Evolutionary conservation across 75 land plant genomes (phyloP).

Genomic region (Ceratopteris richardii): DNA sequence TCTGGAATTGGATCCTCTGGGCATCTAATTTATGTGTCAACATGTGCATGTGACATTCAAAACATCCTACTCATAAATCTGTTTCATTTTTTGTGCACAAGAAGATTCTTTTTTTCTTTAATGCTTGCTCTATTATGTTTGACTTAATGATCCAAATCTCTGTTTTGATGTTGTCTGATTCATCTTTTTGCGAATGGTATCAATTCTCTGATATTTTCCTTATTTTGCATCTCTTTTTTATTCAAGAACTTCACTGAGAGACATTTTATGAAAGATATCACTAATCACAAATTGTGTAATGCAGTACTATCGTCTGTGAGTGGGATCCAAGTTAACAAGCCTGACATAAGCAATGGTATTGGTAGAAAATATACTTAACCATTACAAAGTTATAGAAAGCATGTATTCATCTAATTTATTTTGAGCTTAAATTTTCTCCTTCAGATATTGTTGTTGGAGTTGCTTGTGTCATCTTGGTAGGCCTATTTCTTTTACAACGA

Average conservation of each 20-base stretch:
- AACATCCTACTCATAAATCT: too few relatives aligned
- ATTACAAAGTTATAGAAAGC: neutral
- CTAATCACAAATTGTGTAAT: neutral
- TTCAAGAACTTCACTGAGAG: too few relatives aligned
- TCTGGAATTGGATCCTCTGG: too few relatives aligned
- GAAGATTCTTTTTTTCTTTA: too few relatives aligned
- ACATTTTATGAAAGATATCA: too few relatives aligned
- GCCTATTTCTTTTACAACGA: constrained; percentile 46
- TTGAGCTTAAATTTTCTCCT: neutral
- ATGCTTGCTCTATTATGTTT: constrained; percentile 44
- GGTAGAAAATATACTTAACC: constrained; percentile 10
- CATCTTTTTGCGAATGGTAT: too few relatives aligned
- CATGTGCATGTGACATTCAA: too few relatives aligned
- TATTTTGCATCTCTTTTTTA: too few relatives aligned
- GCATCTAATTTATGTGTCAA: too few relatives aligned
- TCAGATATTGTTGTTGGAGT: constrained; percentile 46
- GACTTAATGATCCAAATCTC: constrained; percentile 68
- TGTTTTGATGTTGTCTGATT: constrained; percentile 79
- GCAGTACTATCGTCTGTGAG: constrained; percentile 80
- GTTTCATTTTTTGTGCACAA: too few relatives aligned
- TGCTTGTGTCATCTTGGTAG: constrained; percentile 46
- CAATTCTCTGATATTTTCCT: too few relatives aligned
- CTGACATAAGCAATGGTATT: constrained; percentile 35
- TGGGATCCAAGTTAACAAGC: constrained; percentile 59
- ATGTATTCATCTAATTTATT: neutral